Conservation (phyloP, 1,284 basidiomycete species). For the Coniferiporia weirii region DNA sequence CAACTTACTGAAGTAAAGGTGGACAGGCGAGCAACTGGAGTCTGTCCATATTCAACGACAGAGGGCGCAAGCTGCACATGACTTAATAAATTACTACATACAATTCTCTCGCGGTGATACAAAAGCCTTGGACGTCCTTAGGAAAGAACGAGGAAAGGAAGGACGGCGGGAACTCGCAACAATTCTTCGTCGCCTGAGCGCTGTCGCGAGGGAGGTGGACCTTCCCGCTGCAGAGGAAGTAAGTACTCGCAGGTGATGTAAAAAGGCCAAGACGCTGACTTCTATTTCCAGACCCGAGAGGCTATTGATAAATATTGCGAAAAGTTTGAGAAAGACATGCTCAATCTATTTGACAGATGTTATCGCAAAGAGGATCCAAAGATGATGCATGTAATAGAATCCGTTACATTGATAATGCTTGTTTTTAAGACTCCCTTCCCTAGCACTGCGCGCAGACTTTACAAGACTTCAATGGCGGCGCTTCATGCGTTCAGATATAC, state of each 20-base stretch:
- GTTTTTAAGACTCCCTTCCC: constrained; percentile 1
- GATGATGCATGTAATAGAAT: constrained; percentile 88
- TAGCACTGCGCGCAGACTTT: constrained; percentile 97
- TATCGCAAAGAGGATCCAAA: constrained; percentile 97
- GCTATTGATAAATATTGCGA: constrained; percentile 95
- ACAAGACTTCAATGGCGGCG: constrained; percentile 96
- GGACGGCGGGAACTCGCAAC: constrained; percentile 88
- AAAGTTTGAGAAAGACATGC: constrained; percentile 98
- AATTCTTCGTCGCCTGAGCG: constrained; percentile 81
- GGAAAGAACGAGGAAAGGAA: constrained; percentile 77
- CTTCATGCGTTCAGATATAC: constrained; percentile 96
- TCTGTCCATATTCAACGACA: constrained; percentile 90
- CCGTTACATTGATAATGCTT: not conserved
- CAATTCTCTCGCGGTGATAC: constrained; percentile 88
- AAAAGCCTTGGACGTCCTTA: constrained; percentile 68
- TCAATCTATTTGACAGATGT: constrained; percentile 91
- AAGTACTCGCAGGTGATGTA: constrained; percentile 19
- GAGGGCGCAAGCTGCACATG: constrained; percentile 89
- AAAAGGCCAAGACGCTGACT: not conserved
- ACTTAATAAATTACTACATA: constrained; percentile 94
- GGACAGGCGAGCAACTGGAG: constrained; percentile 89
- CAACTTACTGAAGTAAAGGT: not conserved
- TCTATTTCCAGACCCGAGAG: constrained; percentile 61
- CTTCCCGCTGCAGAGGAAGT: constrained; percentile 78
- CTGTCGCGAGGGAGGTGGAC: constrained; percentile 90